Evolutionary conservation across 805 yeast genomes (phyloP).

Genomic region (Candida sithepensis): DNA sequence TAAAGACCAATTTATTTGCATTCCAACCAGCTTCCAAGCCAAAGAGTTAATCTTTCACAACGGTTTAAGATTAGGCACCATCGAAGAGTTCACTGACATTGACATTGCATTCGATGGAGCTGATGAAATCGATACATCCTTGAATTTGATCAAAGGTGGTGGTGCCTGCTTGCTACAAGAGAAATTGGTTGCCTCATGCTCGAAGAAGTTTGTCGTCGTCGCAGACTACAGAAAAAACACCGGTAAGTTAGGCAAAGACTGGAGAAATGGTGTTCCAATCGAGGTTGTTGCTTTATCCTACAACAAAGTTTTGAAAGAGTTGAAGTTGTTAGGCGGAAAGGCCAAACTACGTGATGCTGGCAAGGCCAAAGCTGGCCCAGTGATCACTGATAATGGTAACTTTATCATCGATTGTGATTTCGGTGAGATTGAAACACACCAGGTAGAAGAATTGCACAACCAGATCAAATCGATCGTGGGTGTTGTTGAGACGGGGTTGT

Average conservation of each 20-base stretch:
- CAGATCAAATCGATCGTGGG: slow-evolving; percentile 76
- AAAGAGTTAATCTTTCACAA: slow-evolving; percentile 77
- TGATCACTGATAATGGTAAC: slow-evolving; percentile 93
- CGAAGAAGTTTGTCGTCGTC: slow-evolving; percentile 77
- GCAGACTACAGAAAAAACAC: slow-evolving; percentile 90
- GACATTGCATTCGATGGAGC: slow-evolving; percentile 98
- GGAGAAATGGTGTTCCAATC: slow-evolving; percentile 91
- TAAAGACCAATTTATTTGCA: slow-evolving; percentile 62
- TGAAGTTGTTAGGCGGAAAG: slow-evolving; percentile 59
- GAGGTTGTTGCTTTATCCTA: slow-evolving; percentile 90
- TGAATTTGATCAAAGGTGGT: slow-evolving; percentile 95
- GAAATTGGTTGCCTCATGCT: slow-evolving; percentile 84
- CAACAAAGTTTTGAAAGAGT: slow-evolving; percentile 64
- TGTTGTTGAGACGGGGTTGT: slow-evolving; percentile 94
- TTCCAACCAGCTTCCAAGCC: slow-evolving; percentile 96
- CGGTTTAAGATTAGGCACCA: slow-evolving; percentile 70
- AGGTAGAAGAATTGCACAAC: slow-evolving; percentile 49
- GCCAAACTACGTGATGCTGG: slow-evolving; percentile 80
- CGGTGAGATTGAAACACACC: slow-evolving; percentile 57
- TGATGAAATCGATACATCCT: slow-evolving; percentile 80
- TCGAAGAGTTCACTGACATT: slow-evolving; percentile 76
- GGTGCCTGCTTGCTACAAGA: slow-evolving; percentile 98
- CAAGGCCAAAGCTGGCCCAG: slow-evolving; percentile 92
- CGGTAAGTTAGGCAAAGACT: slow-evolving; percentile 63
- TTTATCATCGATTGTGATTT: slow-evolving; percentile 91